Conservation (phyloP, 257 asterid genomes). For the Solanum peruvianum region DNA sequence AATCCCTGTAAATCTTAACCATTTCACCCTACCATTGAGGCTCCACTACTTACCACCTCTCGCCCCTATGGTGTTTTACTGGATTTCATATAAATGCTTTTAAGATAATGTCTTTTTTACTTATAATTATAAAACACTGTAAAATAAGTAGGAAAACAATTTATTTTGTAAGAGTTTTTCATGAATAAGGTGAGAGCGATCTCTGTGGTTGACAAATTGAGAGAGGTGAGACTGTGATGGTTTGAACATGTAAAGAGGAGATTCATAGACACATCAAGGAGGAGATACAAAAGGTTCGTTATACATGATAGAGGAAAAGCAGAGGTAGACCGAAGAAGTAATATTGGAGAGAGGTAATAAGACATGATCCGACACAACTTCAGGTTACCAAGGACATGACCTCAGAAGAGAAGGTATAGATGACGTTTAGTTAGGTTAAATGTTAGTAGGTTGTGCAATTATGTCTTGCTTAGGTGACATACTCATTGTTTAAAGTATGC, state of each 20-base stretch:
- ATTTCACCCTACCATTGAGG: neutral
- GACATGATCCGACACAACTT: neutral
- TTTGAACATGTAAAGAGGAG: neutral
- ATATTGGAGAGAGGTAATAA: neutral
- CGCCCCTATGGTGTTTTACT: neutral
- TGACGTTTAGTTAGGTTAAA: neutral
- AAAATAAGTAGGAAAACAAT: neutral
- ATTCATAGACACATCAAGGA: neutral
- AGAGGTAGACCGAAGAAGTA: too few relatives aligned
- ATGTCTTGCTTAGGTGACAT: neutral
- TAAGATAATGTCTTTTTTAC: too few relatives aligned
- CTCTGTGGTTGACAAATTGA: neutral
- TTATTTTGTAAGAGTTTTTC: neutral
- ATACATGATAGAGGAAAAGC: neutral
- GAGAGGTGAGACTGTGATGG: neutral
- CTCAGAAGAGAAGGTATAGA: neutral
- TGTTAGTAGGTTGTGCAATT: neutral
- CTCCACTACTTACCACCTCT: neutral
- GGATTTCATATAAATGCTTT: neutral
- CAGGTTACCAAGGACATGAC: neutral
- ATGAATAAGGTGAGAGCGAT: neutral
- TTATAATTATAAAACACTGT: too few relatives aligned
- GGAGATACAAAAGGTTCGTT: neutral
- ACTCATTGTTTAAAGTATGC: neutral
- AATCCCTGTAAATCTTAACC: neutral